Base-by-base conservation (phyloP, 108 stramenopile species). In the Cyclostephanos tholiformis region DNA sequence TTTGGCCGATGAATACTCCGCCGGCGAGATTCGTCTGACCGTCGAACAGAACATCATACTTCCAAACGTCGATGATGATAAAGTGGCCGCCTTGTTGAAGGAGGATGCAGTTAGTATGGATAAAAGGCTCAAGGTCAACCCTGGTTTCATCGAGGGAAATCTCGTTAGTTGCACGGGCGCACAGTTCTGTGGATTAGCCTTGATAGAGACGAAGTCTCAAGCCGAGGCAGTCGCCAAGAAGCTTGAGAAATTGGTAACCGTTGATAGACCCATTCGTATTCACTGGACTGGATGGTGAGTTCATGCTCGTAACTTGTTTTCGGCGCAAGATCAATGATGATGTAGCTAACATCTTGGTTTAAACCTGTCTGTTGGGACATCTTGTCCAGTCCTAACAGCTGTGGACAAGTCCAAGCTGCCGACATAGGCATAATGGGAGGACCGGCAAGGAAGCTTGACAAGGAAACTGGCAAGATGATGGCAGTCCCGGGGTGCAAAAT, bases 361-460 rank as follows among this genome's bases (percentile, higher is more conserved):
- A 13, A 27, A 13, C 5, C 32, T n/a, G 41, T 29, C 51, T 64
- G 22, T 23, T 16, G 10, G 32, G 11, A 57, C n/a, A 16, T 46
- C 16, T 35, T 38, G 65, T 32, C 32, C 67, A 86, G 93, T 74
- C 97, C 97, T 2, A 98, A 98, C 72, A 86, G 84, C 51, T 98
- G 97, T 71, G 97, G 95, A 20, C 97, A 98, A 82, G 96, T 91
- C 51, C 97, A 98, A 85, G 92, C 84, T 6, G 97, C 93, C 23
- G 97, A 97, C 68, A 96, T 97, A 69, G 97, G 96, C 38, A 89
- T 98, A 69, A 98, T 98, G 97, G 97, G 97, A 41, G 94, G 86
- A 52, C 96, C 96, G 22, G 96, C 96, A 16, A 67, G 80, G 56
- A 89, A 92, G 75, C 75, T 89, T 22, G 83, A 91, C 44, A 62